Conservation (phyloP, 2,329 filamentous ascomycete species). For the Byssothecium circinans region DNA sequence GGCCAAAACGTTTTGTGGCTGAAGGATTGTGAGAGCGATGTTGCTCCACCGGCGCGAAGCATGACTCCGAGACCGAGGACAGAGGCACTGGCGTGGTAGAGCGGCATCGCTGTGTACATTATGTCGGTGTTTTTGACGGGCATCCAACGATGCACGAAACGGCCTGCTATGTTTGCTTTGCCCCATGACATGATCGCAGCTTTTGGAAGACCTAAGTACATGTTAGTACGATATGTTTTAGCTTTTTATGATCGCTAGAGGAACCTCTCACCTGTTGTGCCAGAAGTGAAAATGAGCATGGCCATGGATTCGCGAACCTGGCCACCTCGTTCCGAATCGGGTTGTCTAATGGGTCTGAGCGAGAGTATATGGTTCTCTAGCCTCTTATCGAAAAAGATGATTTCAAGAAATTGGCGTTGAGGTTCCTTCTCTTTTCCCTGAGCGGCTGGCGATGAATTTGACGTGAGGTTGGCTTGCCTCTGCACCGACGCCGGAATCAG, state of each 20-base stretch:
- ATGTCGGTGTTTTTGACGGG: constrained; percentile 31
- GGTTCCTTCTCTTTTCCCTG: constrained; percentile 13
- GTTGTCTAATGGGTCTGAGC: constrained; percentile 32
- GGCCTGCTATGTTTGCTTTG: constrained; percentile 24
- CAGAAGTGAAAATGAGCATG: constrained; percentile 45
- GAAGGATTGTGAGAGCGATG: constrained; percentile 35
- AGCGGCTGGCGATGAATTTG: not conserved
- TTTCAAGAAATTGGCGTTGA: constrained; percentile 24
- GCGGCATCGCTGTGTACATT: constrained; percentile 44
- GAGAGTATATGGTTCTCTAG: constrained; percentile 31
- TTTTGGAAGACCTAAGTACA: constrained; percentile 43
- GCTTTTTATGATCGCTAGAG: too few relatives aligned
- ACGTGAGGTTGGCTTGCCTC: constrained; percentile 17
- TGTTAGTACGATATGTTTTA: too few relatives aligned
- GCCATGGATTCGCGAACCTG: constrained; percentile 35
- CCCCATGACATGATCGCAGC: constrained; percentile 35
- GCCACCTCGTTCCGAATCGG: constrained; percentile 27
- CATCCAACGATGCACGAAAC: constrained; percentile 25
- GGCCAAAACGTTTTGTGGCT: constrained; percentile 45
- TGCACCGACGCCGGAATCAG: constrained; percentile 20
- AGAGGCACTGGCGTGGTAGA: constrained; percentile 41
- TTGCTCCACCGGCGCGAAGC: constrained; percentile 31
- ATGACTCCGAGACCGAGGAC: constrained; percentile 31
- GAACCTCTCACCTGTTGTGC: too few relatives aligned
- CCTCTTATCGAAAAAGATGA: constrained; percentile 35